phyloP scores from a whole-genome alignment of 2,329 filamentous ascomycete species.

The Sporothrix phasma region DNA sequence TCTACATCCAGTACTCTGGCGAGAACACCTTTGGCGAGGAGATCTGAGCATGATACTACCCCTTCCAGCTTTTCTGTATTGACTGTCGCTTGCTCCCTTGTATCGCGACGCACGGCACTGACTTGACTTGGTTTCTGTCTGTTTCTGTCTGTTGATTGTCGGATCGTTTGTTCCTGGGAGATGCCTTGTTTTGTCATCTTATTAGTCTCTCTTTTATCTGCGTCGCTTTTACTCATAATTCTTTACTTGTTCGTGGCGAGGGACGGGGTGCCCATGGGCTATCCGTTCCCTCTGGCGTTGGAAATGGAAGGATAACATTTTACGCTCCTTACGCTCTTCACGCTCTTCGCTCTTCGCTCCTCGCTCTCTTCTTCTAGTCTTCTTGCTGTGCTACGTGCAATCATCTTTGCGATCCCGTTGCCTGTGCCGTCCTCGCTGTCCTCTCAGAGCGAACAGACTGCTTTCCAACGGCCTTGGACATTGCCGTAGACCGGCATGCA shows the following conservation, averaged over 20 bases:
- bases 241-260: neutral
- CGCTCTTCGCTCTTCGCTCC: neutral
- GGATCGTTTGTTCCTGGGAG: neutral
- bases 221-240: neutral
- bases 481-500: neutral
- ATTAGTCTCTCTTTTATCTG: neutral
- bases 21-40: conserved; percentile 88
- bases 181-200: neutral
- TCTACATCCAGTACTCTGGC: conserved; percentile 99
- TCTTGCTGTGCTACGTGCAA: neutral
- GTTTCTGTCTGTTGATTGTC: neutral
- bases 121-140: neutral
- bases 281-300: conserved; percentile 9
- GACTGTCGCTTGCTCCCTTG: neutral
- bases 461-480: no score
- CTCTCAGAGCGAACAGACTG: no score
- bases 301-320: conserved; percentile 6
- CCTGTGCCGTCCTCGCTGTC: no score
- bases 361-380: neutral
- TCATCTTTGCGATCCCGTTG: no score
- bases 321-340: neutral
- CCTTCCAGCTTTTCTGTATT: neutral
- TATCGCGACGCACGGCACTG: neutral
- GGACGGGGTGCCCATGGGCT: neutral
- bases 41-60: conserved; percentile 2